Conservation (phyloP, 371 early-diverging fungal species). For the Mucor indicus region DNA sequence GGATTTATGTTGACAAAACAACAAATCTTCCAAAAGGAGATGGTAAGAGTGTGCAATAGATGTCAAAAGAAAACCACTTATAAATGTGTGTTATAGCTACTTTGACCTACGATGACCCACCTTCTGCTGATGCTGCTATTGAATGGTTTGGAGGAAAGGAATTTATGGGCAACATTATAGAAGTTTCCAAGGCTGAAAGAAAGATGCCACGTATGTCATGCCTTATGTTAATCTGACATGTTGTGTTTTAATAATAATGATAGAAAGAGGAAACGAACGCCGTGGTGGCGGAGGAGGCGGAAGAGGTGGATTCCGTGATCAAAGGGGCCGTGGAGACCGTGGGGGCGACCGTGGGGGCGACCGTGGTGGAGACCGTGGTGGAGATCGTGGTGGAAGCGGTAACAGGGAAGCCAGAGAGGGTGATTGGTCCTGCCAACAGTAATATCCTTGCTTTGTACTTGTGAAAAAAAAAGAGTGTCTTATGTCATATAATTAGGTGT, state of each 20-base stretch:
- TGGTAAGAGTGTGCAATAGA: no score
- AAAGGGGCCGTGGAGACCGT: slow-evolving; percentile 21
- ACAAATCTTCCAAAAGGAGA: slow-evolving; percentile 69
- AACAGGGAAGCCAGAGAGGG: slow-evolving; percentile 21
- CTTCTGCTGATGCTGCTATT: slow-evolving; percentile 67
- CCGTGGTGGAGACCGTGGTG: slow-evolving; percentile 44
- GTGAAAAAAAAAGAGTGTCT: background rate
- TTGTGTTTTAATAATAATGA: slow-evolving; percentile 1
- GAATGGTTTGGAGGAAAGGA: slow-evolving; percentile 68
- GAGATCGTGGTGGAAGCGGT: slow-evolving; percentile 23
- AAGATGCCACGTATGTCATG: slow-evolving; percentile 34
- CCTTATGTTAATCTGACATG: background rate
- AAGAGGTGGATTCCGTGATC: slow-evolving; percentile 43
- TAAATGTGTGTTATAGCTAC: slow-evolving; percentile 42
- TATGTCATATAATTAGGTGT: slow-evolving; percentile 8
- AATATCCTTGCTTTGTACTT: background rate
- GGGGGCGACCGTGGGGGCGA: slow-evolving; percentile 4
- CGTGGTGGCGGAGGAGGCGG: slow-evolving; percentile 13
- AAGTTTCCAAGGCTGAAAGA: slow-evolving; percentile 65
- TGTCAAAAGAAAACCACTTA: background rate
- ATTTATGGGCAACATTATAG: slow-evolving; percentile 52
- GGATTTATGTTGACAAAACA: slow-evolving; percentile 64
- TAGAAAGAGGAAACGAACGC: slow-evolving; percentile 6
- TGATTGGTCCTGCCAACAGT: slow-evolving; percentile 32
- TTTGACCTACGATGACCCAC: slow-evolving; percentile 71